Base-by-base conservation (phyloP, 2,329 filamentous ascomycete species). In the Exophiala sp. region DNA sequence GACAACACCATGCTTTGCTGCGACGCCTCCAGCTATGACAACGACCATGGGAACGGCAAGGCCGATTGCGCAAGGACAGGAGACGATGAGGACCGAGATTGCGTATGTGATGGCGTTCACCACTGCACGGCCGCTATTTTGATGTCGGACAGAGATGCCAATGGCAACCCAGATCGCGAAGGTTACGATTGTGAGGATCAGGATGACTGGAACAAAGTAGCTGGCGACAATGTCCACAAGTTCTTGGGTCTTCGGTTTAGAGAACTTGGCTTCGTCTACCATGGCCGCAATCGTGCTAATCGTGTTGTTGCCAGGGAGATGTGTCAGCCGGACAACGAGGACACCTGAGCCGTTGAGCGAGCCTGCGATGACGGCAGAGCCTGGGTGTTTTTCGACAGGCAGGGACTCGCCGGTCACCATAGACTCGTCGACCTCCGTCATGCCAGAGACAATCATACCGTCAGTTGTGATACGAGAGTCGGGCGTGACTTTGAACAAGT, bases 21-120 rank as follows among this genome's bases (percentile, higher is more conserved):
- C 83, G 1, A 85, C 73, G 1, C 85, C 83, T n/a, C 80, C 79
- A 0, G 81, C 79, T 38, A 90, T 81, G 0, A 89, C 79, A 9
- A 89, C 67, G 1, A 90, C 86, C 83, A 90, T 88, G 0, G 87
- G 86, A 0, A 88, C 83, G 0, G 84, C 84, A 1, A 85, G 72
- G 0, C 85, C 85, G 38, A 93, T 79, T 0, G 85, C 86, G 48
- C 86, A 91, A 0, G 87, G 86, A 57, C 86, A 93, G 0, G 85
- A 88, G 0, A 91, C 80, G 13, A 85, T 81, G 2, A 88, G 74
- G 0, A 85, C 82, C 0, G 86, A 77, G 48, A 91, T 86, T 1
- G 80, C 69, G 52, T 86, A 90, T 0, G 83, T 87, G 38, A 87
- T 76, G 0, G 85, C 83, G 14, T 75, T 69, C n/a, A n/a, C n/a